A percentile compares a stretch with the other conserved stretches of the same genome.
Evolutionary conservation across 179 eudicot genomes (phyloP).

Genomic region (Gypsophila paniculata): DNA sequence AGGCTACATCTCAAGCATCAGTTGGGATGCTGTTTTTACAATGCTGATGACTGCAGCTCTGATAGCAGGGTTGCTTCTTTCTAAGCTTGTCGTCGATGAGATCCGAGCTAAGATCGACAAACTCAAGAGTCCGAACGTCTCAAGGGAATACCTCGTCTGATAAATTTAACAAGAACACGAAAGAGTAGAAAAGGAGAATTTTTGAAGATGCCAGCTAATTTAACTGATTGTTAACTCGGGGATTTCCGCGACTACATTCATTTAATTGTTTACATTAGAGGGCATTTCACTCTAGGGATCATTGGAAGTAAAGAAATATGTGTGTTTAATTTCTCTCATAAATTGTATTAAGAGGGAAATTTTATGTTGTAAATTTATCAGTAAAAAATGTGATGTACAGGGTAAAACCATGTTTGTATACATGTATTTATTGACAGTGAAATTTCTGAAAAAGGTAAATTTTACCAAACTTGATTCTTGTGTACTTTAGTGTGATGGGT

Average conservation of each 20-base stretch:
- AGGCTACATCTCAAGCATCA: conserved; percentile 61
- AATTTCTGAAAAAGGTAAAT: too few species aligned
- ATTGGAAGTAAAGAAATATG: neutral
- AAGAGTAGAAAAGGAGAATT: neutral
- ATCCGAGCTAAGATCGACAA: conserved; percentile 47
- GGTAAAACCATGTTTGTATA: conserved; percentile 13
- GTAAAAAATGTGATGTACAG: conserved; percentile 15
- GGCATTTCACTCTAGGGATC: neutral
- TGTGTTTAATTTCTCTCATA: conserved; percentile 14
- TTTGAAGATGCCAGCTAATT: neutral
- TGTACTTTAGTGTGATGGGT: too few species aligned
- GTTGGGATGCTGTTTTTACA: conserved; percentile 81
- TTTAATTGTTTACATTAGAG: neutral
- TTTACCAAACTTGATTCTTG: too few species aligned
- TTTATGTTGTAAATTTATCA: conserved; percentile 22
- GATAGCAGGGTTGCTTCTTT: conserved; percentile 70
- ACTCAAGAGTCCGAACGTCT: conserved; percentile 34
- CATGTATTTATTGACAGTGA: too few species aligned
- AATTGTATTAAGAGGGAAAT: conserved; percentile 16
- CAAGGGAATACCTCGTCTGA: conserved; percentile 31
- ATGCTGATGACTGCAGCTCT: conserved; percentile 87
- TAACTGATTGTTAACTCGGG: neutral
- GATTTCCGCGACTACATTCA: conserved; percentile 11
- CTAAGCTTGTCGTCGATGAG: conserved; percentile 71
- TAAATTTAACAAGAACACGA: neutral